Base-by-base conservation (phyloP, 2,329 filamentous ascomycete species). In the Myriosclerotinia scirpicola region DNA sequence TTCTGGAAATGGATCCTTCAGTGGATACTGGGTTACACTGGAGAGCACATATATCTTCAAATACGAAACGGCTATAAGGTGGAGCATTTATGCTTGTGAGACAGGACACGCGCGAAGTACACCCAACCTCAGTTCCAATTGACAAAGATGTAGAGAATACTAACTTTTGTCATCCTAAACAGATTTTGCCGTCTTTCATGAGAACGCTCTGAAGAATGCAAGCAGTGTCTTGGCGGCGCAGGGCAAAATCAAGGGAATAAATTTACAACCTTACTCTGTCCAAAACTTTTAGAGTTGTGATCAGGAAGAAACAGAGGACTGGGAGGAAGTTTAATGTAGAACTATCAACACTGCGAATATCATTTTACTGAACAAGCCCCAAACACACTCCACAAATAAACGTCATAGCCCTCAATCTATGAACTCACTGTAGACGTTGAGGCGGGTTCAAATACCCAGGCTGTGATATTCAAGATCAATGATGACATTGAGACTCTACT, bases 141-240 rank as follows among this genome's bases (percentile, higher is more conserved):
- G 14, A 17, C 26, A 1, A 7, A 0, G 1, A 53, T 7, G n/a
- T 14, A 17, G 14, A 34, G 40, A 59, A 8, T 44, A 7, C 55
- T 55, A 55, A 55, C 15, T 2, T 17, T 52, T 17, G n/a, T 12
- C 14, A 22, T 3, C 26, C 5, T 12, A 36, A 26, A 9, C 40
- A 64, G 61, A 64, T 44, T 64, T 64, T 20, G 61, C 61, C 2
- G 40, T 56, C n/a, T 64, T 64, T 20, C 61, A 64, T 36, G 52
- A 64, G 15, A 56, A 48, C 26, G 52, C 52, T 17, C 30, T 64
- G 22, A 56, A 64, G n/a, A 64, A 64, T 40, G 52, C 53, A 2
- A 64, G 22, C 15, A 38, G 20, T 56, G 40, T 64, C 5, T 48
- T 64, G 61, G 30, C 52, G 11, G 61, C 61, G 17, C 52, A 56